Base-by-base conservation (phyloP, 2,329 filamentous ascomycete genomes). In the Capronia americana region DNA sequence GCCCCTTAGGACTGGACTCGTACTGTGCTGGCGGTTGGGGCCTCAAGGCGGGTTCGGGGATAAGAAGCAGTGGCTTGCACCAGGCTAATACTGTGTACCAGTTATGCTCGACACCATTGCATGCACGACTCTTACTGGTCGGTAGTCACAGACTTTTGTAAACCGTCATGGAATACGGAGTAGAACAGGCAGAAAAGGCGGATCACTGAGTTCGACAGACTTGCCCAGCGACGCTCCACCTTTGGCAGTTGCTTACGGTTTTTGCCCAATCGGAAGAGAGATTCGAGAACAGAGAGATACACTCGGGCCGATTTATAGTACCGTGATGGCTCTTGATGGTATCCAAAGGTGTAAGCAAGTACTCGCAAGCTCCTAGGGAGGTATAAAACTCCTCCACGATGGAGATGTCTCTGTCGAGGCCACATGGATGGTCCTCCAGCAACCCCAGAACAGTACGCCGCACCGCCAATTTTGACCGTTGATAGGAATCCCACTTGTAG, bases 261-360 rank as follows among this genome's bases (percentile, higher is more conserved):
- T 57, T 63, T n/a, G 53, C 8, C 61, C 61, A 63, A 63, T 63
- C 51, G 51, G 53, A 63, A 51, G 17, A 34, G 57, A 32, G 26
- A 38, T 3, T 51, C 5, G 28, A 46, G 24, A 24, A 14, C 14
- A 28, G 53, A 44, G 26, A 44, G 44, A 20, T 5, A 57, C 24
- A 20, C 8, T 63, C 53, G 61, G 61, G 61, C 24, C 51, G 34
- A 57, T 20, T 63, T 23, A 48, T 12, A 12, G 4, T 4, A 14
- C 24, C 44, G 20, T 48, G 17, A 24, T 4, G 17, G 30, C 32
- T 30, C 20, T 24, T 34, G 32, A 34, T 12, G 32, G 10, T 4
- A 12, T 4, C 32, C 34, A 34, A 28, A 56, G 53, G 34, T 51
- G 44, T 48, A n/a, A 48, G 44, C 44, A 48, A 48, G 1, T 7